These are phyloP conservation scores for Fennellomyces sp. DNA, from an alignment of 371 early-diverging fungal genomes.

Conservation along the genomic window DNA sequence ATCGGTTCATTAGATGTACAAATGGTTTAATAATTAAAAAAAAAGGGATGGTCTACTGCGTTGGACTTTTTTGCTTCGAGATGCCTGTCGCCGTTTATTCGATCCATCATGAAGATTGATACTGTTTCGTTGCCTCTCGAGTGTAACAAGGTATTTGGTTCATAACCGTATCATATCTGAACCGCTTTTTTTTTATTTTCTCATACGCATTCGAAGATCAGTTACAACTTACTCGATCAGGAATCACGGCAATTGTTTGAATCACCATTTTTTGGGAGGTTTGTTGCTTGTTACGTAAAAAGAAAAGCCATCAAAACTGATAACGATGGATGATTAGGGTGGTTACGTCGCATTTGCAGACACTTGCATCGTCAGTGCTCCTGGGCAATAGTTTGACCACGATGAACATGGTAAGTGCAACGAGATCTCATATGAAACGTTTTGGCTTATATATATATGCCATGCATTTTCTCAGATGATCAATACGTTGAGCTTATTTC, in stretches of 20 bases:
- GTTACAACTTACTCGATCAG: conserved; percentile 52
- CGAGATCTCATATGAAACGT: neutral
- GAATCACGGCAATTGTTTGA: conserved; percentile 60
- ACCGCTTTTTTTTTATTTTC: neutral
- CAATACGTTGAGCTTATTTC: conserved; percentile 57
- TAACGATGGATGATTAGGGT: conserved; percentile 26
- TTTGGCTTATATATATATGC: neutral
- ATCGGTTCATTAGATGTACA: neutral
- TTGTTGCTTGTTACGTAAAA: conserved; percentile 10
- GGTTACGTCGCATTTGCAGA: conserved; percentile 62
- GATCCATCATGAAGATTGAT: conserved; percentile 61
- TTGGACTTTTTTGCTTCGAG: conserved; percentile 51
- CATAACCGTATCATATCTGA: neutral
- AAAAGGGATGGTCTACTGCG: conserved; percentile 43
- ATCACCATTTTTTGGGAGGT: conserved; percentile 56
- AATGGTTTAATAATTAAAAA: neutral
- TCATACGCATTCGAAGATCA: conserved; percentile 42
- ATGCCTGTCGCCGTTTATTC: conserved; percentile 57
- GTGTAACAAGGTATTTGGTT: conserved; percentile 45
- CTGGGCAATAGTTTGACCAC: conserved; percentile 57
- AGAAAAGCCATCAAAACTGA: neutral
- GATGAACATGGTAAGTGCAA: conserved; percentile 56
- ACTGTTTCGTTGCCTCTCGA: conserved; percentile 61
- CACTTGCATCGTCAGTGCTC: conserved; percentile 55
- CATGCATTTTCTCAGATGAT: conserved; percentile 48